Evolutionary conservation across 2,329 filamentous ascomycete genomes (phyloP).

Genomic region (Akanthomyces uredinophilus): DNA sequence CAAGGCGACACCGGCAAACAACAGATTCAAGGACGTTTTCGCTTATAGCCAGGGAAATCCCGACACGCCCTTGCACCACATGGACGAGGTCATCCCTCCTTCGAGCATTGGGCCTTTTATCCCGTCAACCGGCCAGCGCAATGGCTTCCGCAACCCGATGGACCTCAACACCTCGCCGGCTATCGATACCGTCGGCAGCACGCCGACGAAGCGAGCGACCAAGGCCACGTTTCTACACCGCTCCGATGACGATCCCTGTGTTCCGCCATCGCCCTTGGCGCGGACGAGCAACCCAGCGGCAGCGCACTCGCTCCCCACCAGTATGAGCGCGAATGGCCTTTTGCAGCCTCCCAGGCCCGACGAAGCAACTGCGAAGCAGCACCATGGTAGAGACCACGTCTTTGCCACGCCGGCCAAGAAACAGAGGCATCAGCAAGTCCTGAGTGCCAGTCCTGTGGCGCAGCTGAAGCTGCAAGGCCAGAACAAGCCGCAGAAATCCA

Average conservation of each 20-base stretch:
- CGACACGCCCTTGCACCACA: slow-evolving; percentile 20
- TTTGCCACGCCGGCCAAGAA: slow-evolving; percentile 38
- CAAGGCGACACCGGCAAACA: slow-evolving; percentile 53
- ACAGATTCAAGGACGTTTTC: slow-evolving; percentile 49
- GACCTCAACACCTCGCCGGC: slow-evolving; percentile 25
- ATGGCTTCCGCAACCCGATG: slow-evolving; percentile 28
- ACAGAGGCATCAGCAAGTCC: slow-evolving; percentile 18
- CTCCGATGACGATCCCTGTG: slow-evolving; percentile 23
- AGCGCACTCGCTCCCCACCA: slow-evolving; percentile 14
- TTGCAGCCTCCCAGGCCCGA: slow-evolving; percentile 13
- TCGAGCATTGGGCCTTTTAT: slow-evolving; percentile 35
- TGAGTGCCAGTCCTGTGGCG: slow-evolving; percentile 16
- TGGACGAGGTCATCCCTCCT: slow-evolving; percentile 31
- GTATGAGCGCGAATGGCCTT: slow-evolving; percentile 1
- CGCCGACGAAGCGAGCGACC: slow-evolving; percentile 15
- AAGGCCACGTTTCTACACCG: slow-evolving; percentile 26
- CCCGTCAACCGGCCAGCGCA: slow-evolving; percentile 37
- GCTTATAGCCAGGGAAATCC: slow-evolving; percentile 25
- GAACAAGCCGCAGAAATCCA: slow-evolving; percentile 32
- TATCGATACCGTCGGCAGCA: slow-evolving; percentile 12
- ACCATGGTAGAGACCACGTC: slow-evolving; percentile 16
- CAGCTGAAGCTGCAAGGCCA: slow-evolving; percentile 14
- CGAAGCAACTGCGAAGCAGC: slow-evolving; percentile 12
- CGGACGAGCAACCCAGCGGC: slow-evolving; percentile 21
- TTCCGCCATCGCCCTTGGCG: slow-evolving; percentile 34